phyloP scores from a whole-genome alignment of 1,139 yeast species.

The Meyerozyma smithsonii region DNA sequence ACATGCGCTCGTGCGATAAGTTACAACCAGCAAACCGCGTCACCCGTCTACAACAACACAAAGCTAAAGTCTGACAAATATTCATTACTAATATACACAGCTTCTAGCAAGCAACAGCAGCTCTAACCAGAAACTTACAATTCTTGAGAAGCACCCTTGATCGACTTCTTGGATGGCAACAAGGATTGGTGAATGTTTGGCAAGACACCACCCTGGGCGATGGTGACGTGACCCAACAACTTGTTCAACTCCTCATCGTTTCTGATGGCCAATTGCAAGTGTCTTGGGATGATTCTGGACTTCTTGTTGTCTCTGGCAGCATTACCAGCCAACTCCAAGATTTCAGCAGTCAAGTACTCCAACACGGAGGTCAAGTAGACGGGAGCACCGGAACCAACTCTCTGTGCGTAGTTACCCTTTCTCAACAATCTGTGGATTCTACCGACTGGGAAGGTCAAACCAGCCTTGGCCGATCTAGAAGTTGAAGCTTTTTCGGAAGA shows the following conservation, averaged over 20 bases:
- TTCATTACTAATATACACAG: conserved; percentile 5
- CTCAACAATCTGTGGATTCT: conserved; percentile 53
- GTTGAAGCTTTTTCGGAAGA: conserved; percentile 50
- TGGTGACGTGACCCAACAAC: conserved; percentile 84
- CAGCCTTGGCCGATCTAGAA: conserved; percentile 51
- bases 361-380: conserved; percentile 50
- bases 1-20: background rate
- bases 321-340: conserved; percentile 54
- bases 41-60: background rate
- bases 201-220: conserved; percentile 97
- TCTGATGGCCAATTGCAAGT: conserved; percentile 51
- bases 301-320: conserved; percentile 56
- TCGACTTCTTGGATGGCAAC: conserved; percentile 86
- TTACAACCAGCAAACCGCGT: background rate
- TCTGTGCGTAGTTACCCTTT: conserved; percentile 53
- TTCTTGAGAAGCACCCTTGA: conserved; percentile 81
- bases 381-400: conserved; percentile 55
- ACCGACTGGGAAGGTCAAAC: conserved; percentile 53
- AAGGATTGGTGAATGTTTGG: conserved; percentile 96
- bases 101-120: background rate
- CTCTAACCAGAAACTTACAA: conserved; percentile 40
- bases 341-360: conserved; percentile 52
- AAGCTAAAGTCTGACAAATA: conserved; percentile 2
- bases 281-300: conserved; percentile 54
- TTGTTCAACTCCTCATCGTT: conserved; percentile 51